A percentile compares a stretch with the other conserved stretches of the same genome.
Evolutionary conservation across 495 filamentous ascomycete species (phyloP).

Genomic region (Bathelium albidoporum): DNA sequence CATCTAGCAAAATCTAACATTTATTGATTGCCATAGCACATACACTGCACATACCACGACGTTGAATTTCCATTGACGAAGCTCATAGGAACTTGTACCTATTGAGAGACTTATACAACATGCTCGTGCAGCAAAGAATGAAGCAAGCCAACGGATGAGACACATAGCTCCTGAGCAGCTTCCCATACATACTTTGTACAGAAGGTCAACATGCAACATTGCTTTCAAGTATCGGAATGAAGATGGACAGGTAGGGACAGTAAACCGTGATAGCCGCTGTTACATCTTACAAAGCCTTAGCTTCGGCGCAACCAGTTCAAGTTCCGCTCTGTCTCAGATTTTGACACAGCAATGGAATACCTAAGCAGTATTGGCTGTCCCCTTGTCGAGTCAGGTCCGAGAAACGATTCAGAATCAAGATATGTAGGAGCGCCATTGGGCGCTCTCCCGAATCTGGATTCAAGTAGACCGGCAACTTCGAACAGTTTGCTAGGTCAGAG

Average conservation of each 20-base stretch:
- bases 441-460: neutral
- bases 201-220: conserved; percentile 12
- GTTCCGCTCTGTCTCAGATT: conserved; percentile 31
- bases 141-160: conserved; percentile 3
- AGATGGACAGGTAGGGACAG: conserved; percentile 13
- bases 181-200: conserved; percentile 16
- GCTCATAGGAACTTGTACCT: conserved; percentile 12
- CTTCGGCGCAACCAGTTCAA: conserved; percentile 38
- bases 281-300: conserved; percentile 17
- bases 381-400: conserved; percentile 13
- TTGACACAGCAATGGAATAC: conserved; percentile 21
- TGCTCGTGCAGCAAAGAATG: conserved; percentile 2
- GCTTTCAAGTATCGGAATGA: conserved; percentile 19
- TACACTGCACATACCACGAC: neutral
- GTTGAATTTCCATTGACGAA: neutral
- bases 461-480: neutral
- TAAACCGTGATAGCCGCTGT: neutral
- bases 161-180: conserved; percentile 18
- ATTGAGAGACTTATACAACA: conserved; percentile 13
- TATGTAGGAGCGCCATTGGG: neutral
- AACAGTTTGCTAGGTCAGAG: neutral
- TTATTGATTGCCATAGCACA: conserved; percentile 4
- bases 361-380: conserved; percentile 28
- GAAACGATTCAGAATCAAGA: neutral
- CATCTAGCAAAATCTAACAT: neutral